These are phyloP conservation scores for Cordyceps cateniannulata DNA, from an alignment of 2,329 filamentous ascomycete genomes.

Conservation along the genomic window DNA sequence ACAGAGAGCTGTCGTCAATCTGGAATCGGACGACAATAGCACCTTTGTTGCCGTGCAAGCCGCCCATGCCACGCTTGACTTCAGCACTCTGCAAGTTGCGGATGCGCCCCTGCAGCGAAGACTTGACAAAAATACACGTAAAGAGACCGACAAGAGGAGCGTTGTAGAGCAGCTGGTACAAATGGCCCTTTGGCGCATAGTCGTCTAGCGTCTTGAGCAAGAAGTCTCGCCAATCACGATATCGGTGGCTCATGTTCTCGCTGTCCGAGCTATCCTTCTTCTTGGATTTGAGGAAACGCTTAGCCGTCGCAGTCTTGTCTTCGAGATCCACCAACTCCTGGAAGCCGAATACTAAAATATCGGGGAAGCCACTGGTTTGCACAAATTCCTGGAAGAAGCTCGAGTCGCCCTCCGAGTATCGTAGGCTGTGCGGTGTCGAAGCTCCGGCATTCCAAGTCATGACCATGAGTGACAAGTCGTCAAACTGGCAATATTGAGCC, in stretches of 20 bases:
- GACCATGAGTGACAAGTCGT: conserved; percentile 71
- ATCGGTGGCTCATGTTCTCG: conserved; percentile 94
- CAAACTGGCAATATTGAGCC: conserved; percentile 75
- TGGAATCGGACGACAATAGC: conserved; percentile 88
- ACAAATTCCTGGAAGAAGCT: conserved; percentile 78
- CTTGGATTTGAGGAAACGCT: conserved; percentile 84
- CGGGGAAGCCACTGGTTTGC: conserved; percentile 68
- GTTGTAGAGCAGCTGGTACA: conserved; percentile 83
- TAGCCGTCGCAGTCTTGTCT: conserved; percentile 96
- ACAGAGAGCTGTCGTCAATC: conserved; percentile 87
- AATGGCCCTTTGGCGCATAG: conserved; percentile 66
- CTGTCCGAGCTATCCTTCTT: conserved; percentile 74
- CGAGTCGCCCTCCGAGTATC: conserved; percentile 62
- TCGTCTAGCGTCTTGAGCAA: conserved; percentile 77
- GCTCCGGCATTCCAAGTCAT: conserved; percentile 98
- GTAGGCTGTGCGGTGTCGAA: conserved; percentile 78
- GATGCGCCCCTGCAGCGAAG: conserved; percentile 68
- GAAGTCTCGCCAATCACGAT: conserved; percentile 93
- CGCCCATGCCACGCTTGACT: conserved; percentile 94
- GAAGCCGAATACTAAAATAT: conserved; percentile 92
- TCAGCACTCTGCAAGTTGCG: conserved; percentile 72
- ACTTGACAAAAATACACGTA: conserved; percentile 90
- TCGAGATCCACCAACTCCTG: conserved; percentile 98
- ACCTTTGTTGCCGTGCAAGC: conserved; percentile 93
- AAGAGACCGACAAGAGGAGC: conserved; percentile 87